A percentile compares a stretch with the other conserved stretches of the same genome.
Evolutionary conservation across 164 flowering plant species (phyloP).

Genomic region (Platanus orientalis): DNA sequence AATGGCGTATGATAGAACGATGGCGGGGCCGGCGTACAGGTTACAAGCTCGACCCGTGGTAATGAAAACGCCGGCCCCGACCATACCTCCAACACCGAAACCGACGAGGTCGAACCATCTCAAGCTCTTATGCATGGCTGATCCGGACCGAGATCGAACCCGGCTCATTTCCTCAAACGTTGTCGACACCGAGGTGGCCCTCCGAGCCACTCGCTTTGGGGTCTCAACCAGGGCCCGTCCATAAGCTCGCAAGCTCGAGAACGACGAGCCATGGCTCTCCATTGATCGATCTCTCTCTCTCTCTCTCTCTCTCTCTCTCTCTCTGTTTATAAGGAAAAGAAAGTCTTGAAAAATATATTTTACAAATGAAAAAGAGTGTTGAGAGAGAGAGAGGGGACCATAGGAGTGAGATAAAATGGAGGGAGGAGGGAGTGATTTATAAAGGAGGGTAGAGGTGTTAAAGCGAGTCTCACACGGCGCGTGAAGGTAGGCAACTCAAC

Average conservation of each 20-base stretch:
- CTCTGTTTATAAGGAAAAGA: too few species aligned
- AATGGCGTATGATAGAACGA: constrained; percentile 66
- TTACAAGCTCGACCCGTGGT: constrained; percentile 60
- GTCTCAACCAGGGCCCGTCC: constrained; percentile 46
- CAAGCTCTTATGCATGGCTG: constrained; percentile 48
- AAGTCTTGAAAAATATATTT: too few species aligned
- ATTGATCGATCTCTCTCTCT: constrained; percentile 15
- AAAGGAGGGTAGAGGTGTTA: not conserved
- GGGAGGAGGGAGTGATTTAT: not conserved
- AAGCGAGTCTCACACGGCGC: too few species aligned
- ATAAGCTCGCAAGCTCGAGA: constrained; percentile 48
- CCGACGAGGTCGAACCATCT: constrained; percentile 79
- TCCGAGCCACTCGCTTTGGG: constrained; percentile 41
- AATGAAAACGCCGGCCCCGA: constrained; percentile 89
- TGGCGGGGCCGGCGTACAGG: constrained; percentile 63
- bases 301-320: too few species aligned
- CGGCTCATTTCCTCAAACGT: constrained; percentile 63
- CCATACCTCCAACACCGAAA: constrained; percentile 85
- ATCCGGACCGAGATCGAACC: constrained; percentile 54
- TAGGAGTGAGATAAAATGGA: not conserved
- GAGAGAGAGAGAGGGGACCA: not conserved
- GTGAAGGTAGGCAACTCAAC: too few species aligned
- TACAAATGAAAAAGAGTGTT: not conserved
- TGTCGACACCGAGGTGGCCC: constrained; percentile 61
- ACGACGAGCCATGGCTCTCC: constrained; percentile 36